Percentiles rank a stretch among this genome's conserved stretches.
Evolutionary conservation across 306 rosid genomes (phyloP).

Genomic region (Vigna mungo): DNA sequence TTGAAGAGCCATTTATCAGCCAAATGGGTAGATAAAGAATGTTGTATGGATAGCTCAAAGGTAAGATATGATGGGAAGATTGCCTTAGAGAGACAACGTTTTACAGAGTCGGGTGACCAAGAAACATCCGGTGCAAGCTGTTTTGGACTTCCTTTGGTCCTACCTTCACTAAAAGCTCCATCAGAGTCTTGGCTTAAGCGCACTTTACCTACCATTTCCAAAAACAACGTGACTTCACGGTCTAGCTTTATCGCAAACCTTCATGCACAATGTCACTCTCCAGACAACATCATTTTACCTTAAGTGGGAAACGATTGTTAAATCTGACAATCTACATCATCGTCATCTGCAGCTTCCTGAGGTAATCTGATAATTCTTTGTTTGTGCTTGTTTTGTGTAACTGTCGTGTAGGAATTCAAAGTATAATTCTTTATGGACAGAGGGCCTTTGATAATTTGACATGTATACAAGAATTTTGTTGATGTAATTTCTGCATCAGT

Average conservation of each 20-base stretch:
- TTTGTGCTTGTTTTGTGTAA: constrained; percentile 32
- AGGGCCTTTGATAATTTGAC: constrained; percentile 32
- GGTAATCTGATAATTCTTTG: constrained; percentile 56
- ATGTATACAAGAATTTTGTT: constrained; percentile 28
- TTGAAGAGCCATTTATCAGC: constrained; percentile 32
- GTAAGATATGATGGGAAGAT: constrained; percentile 31
- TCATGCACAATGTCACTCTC: constrained; percentile 41
- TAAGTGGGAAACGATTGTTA: constrained; percentile 65
- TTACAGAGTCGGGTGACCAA: constrained; percentile 33
- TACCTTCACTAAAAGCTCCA: constrained; percentile 85
- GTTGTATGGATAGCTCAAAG: constrained; percentile 39
- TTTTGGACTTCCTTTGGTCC: constrained; percentile 55
- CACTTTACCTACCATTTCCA: constrained; percentile 67
- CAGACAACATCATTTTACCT: constrained; percentile 43
- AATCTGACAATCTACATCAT: constrained; percentile 47
- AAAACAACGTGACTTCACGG: constrained; percentile 51
- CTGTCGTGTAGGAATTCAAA: constrained; percentile 19
- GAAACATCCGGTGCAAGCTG: constrained; percentile 33
- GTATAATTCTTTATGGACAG: constrained; percentile 32
- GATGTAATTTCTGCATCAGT: constrained; percentile 27
- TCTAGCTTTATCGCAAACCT: constrained; percentile 49
- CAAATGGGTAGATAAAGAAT: constrained; percentile 41
- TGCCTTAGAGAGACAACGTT: constrained; percentile 51
- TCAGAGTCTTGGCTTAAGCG: constrained; percentile 95
- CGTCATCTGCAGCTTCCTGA: constrained; percentile 60